Base-by-base conservation (phyloP, 495 filamentous ascomycete genomes). In the Aspergillus coremiiformis region DNA sequence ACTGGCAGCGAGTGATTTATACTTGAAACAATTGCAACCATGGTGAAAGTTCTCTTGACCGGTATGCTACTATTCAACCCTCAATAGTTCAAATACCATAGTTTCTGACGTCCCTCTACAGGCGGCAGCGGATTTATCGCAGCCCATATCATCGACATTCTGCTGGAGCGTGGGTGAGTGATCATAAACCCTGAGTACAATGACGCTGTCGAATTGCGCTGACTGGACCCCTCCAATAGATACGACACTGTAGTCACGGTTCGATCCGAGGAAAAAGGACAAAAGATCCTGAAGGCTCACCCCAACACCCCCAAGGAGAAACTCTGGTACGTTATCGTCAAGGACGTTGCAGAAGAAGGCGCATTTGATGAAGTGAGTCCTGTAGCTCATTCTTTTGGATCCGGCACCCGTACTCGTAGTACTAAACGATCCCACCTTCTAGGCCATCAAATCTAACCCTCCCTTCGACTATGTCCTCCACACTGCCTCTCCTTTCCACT, bases 401-500 rank as follows among this genome's bases (percentile, higher is more conserved):
- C 23, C 19, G 17, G 10, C 32, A 19, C 3, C n/a, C 23, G 10
- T 26, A 5, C n/a, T n/a, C n/a, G 14, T 21, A 35, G 12, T 21
- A 37, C 44, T 42, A 39, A 53, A 23, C 20, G 20, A 29, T 39
- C 39, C 4, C 23, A 45, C 29, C 24, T 10, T 50, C 47, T 23
- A 75, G 72, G 72, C 87, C 14, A 81, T 90, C 51, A 80, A 81
- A 65, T 81, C 77, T 14, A 68, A 80, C 44, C 86, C 87, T 1
- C 86, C 83, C 3, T 84, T 96, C 53, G 90, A 92, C 53, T 84
- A 82, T 54, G 89, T 97, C 21, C 73, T 96, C 43, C 91, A 97
- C 67, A 95, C 89, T 0, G 90, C 92, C 2, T 86, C 82, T 11
- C 90, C 91, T 4, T 95, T 94, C 71, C 87, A 91, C 64, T 86